Evolutionary conservation across 1,284 basidiomycete species (phyloP).

Genomic region (Wallemia ichthyophaga): DNA sequence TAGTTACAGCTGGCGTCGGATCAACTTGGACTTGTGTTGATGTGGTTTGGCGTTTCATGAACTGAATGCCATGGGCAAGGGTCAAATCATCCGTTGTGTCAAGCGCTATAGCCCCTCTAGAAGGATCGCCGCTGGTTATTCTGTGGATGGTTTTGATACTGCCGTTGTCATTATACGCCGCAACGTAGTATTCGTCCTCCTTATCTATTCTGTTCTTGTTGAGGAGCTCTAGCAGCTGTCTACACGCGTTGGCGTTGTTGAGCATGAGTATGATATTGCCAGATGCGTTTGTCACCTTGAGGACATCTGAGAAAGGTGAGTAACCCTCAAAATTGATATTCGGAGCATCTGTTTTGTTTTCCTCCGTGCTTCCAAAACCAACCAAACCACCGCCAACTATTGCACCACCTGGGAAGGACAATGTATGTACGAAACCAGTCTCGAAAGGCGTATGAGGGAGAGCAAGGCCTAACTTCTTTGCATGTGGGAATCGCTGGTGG

Average conservation of each 20-base stretch:
- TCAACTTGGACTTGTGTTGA: background rate
- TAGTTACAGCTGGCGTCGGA: background rate
- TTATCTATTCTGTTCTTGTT: background rate
- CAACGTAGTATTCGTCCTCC: background rate
- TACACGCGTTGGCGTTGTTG: background rate
- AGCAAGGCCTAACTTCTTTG: background rate
- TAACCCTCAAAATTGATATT: background rate
- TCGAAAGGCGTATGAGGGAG: background rate
- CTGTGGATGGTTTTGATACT: background rate
- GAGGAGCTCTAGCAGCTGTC: background rate
- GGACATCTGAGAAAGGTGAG: background rate
- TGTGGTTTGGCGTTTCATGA: background rate
- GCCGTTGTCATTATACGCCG: background rate
- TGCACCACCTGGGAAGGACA: background rate
- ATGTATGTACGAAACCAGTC: background rate
- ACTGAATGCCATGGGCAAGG: background rate
- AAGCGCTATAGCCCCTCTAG: background rate
- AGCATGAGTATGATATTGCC: background rate
- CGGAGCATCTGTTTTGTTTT: background rate
- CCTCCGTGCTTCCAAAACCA: background rate
- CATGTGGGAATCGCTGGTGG: background rate
- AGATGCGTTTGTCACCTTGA: background rate
- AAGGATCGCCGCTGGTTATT: background rate
- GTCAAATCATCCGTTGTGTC: background rate
- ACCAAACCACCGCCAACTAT: background rate